A percentile compares a stretch with the other conserved stretches of the same genome.
These are phyloP conservation scores for Sporodiniella umbellata DNA, from an alignment of 371 early-diverging fungal species.

Conservation along the genomic window DNA sequence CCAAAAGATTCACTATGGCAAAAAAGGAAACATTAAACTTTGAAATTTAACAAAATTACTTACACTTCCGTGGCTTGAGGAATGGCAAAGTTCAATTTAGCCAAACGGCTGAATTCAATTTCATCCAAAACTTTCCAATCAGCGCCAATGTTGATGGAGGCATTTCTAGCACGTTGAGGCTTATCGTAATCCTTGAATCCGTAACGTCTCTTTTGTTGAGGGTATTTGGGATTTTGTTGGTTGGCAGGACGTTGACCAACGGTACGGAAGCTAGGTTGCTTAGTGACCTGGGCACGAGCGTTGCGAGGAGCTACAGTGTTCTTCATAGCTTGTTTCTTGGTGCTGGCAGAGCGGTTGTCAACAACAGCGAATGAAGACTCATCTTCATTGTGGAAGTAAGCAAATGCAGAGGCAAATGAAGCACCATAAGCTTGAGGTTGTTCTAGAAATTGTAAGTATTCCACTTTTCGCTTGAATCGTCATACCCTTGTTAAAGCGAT, in stretches of 20 bases:
- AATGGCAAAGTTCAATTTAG: slow-evolving; percentile 78
- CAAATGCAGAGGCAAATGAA: slow-evolving; percentile 84
- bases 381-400: slow-evolving; percentile 89
- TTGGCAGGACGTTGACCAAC: slow-evolving; percentile 46
- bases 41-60: slow-evolving; percentile 17
- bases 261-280: slow-evolving; percentile 28
- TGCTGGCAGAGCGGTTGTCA: slow-evolving; percentile 75
- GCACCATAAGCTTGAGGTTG: slow-evolving; percentile 86
- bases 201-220: slow-evolving; percentile 47
- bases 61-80: slow-evolving; percentile 77
- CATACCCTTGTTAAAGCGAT: slow-evolving; percentile 63
- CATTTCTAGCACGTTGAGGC: slow-evolving; percentile 78
- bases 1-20: slow-evolving; percentile 55
- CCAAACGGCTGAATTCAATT: slow-evolving; percentile 87
- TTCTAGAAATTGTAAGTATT: slow-evolving; percentile 25
- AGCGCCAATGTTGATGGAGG: slow-evolving; percentile 82
- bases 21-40: slow-evolving; percentile 6
- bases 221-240: slow-evolving; percentile 40
- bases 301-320: slow-evolving; percentile 33
- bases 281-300: slow-evolving; percentile 31
- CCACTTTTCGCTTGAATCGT: neutral
- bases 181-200: slow-evolving; percentile 55
- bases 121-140: slow-evolving; percentile 95
- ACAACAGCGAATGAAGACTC: slow-evolving; percentile 96
- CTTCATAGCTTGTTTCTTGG: slow-evolving; percentile 69